Evolutionary conservation across 2,329 filamentous ascomycete genomes (phyloP), one percentile per base, ranked within the genome.

Genomic region (Colletotrichum sublineola): DNA sequence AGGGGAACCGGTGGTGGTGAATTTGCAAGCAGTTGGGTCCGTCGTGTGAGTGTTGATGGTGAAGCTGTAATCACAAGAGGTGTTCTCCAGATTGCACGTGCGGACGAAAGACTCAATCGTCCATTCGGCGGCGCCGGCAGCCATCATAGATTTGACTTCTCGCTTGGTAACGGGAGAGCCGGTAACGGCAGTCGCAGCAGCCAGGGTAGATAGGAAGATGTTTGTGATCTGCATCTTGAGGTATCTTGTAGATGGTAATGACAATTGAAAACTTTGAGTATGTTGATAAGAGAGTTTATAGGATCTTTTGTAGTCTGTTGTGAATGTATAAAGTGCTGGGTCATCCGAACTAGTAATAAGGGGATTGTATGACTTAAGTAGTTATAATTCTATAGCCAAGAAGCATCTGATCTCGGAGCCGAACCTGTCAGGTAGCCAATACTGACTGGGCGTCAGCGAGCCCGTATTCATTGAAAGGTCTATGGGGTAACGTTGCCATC

Each of bases 51-150:
- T 81, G 78, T 84, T 80, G 79, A 86, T 82, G 70, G 74, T 73
- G 75, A 87, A 87, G 74, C 78, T 81, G 81, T 83, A 86, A 77
- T 79, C 80, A 81, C 85, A 87, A 33, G 77, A 72, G 71, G 79
- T 80, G 78, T 85, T 78, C 69, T 75, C 74, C 7, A 68, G 12
- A 75, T 81, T 80, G 81, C 85, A 87, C 73, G 76, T 75, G 74
- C 84, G 85, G 74, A 78, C 79, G 67, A 84, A 74, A 75, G 76
- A 67, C 74, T 81, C 76, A 74, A 87, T 82, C 73, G 81, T 84
- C 85, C 84, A 86, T 70, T 84, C 75, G 12, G 82, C 74, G 12
- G 82, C 77, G 40, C 74, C 57, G 31, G 78, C 58, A 63, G 81
- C 81, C 82, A 84, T 84, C 69, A 72, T 72, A 80, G 85, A 85